Evolutionary conservation across 306 rosid species (phyloP), one percentile per base, ranked within the genome.

Genomic region (barrel medic (Medicago truncatula)): DNA sequence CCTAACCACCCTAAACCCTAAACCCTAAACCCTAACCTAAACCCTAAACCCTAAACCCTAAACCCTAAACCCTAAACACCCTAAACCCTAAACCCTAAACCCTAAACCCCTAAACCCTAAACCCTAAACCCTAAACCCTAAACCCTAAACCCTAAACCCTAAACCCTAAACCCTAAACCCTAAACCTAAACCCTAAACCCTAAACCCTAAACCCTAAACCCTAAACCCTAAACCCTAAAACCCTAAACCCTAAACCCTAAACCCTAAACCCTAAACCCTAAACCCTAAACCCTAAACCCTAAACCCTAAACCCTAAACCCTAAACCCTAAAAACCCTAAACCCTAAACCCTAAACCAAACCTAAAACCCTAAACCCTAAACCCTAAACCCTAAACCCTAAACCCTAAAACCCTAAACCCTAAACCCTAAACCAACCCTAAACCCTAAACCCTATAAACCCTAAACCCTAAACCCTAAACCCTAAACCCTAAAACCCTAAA

Each of bases 11-110:
- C 49, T 10, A 43, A 43, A 13, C 53, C 53, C 17, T 47, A 47
- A 47, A 13, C 53, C 53, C 53, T 14, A 47, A 47, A 13, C 53
- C 53, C 53, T 14, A 13, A 47, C 53, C 53, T 14, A 13, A 47
- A 47, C 53, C 53, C 53, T 12, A 13, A 47, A 47, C 53, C 17
- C 53, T 14, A 13, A 47, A 47, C 53, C 53, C 53, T 47, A 13
- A 47, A 8, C 53, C 53, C 12, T 23, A 68, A 46, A 40, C 58
- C 53, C 8, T 21, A 67, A 20, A 57, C 73, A 47, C 53, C 53
- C 53, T 47, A 13, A 47, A 47, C 53, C 53, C 47, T 43, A 31
- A 60, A 60, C 67, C 41, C 69, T 34, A 57, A 57, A 57, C 63
- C 63, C 31, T 21, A 57, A 57, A 57, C 63, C 41, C 41, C 8